Percentiles rank a stretch among this genome's conserved stretches.
Evolutionary conservation across 1,284 basidiomycete species (phyloP).

Genomic region (Cryptococcus sp.): DNA sequence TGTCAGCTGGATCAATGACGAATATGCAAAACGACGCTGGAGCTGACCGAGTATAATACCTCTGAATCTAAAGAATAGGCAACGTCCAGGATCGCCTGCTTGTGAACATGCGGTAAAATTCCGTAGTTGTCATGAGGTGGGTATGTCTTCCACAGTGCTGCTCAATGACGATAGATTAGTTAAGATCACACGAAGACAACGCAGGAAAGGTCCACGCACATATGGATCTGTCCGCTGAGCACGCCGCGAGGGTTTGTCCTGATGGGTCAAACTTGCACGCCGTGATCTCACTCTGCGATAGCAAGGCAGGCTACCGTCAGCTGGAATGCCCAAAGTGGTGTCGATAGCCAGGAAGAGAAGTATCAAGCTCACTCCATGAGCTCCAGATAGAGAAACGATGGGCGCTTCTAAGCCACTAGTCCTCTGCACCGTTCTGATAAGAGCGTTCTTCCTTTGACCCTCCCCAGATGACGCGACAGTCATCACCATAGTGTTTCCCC

Average conservation of each 20-base stretch:
- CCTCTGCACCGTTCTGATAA: constrained; percentile 49
- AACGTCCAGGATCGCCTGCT: constrained; percentile 52
- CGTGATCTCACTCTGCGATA: constrained; percentile 49
- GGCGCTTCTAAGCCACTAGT: constrained; percentile 52
- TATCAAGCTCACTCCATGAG: constrained; percentile 46
- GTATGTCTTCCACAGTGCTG: constrained; percentile 55
- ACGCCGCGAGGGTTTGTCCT: constrained; percentile 51
- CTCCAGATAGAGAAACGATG: constrained; percentile 46
- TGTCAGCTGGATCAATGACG: not conserved
- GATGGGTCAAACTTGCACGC: constrained; percentile 54
- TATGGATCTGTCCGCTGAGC: constrained; percentile 50
- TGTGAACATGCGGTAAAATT: constrained; percentile 52
- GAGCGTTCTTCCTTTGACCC: constrained; percentile 47
- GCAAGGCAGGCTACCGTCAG: not conserved
- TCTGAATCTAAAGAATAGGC: constrained; percentile 52
- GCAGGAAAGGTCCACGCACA: constrained; percentile 36
- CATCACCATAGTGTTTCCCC: constrained; percentile 30
- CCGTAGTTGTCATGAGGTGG: constrained; percentile 55
- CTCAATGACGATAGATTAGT: not conserved
- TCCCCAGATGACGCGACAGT: constrained; percentile 51
- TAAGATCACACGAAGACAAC: not conserved
- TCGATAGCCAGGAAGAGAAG: not conserved
- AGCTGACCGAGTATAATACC: constrained; percentile 48
- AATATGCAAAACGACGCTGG: not conserved
- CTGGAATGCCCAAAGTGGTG: not conserved